A percentile compares a stretch with the other conserved stretches of the same genome.
phyloP scores from a whole-genome alignment of 2,329 filamentous ascomycete species.

The Didymella glomerata region DNA sequence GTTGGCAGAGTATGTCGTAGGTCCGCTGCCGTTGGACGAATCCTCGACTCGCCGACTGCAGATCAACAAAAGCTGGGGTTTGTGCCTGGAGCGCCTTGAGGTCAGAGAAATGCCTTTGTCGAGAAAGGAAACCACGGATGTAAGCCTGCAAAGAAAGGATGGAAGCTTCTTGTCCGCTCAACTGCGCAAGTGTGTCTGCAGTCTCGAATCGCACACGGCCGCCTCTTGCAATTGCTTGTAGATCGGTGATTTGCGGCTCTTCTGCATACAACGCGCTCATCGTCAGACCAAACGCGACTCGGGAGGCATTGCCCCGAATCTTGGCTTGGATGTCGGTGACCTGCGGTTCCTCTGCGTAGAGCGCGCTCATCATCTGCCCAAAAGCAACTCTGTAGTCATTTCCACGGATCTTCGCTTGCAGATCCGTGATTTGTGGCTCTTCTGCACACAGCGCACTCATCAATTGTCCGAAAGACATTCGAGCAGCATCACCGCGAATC shows the following conservation, averaged over 20 bases:
- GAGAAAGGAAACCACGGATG: slow-evolving; percentile 59
- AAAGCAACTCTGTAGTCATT: slow-evolving; percentile 40
- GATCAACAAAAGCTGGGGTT: slow-evolving; percentile 63
- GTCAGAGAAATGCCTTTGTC: slow-evolving; percentile 55
- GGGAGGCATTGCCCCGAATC: slow-evolving; percentile 50
- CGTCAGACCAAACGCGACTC: slow-evolving; percentile 35
- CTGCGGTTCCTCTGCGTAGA: slow-evolving; percentile 42
- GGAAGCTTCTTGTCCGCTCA: slow-evolving; percentile 55
- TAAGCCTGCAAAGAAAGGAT: slow-evolving; percentile 62
- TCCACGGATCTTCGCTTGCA: slow-evolving; percentile 58
- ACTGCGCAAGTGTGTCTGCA: slow-evolving; percentile 45
- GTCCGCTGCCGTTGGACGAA: slow-evolving; percentile 69
- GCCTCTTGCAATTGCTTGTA: slow-evolving; percentile 55
- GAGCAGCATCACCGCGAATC: slow-evolving; percentile 52
- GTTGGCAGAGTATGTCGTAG: slow-evolving; percentile 70
- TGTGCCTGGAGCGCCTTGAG: slow-evolving; percentile 66
- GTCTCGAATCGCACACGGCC: slow-evolving; percentile 43
- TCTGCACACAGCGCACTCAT: slow-evolving; percentile 46
- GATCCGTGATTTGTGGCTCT: slow-evolving; percentile 43
- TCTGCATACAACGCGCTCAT: slow-evolving; percentile 46
- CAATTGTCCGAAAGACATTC: slow-evolving; percentile 37
- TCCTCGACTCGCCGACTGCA: slow-evolving; percentile 76
- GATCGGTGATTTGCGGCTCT: slow-evolving; percentile 41
- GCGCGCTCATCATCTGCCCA: slow-evolving; percentile 42
- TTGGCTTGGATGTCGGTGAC: slow-evolving; percentile 54